Percentiles rank a stretch among this genome's conserved stretches.
phyloP scores from a whole-genome alignment of 2,329 filamentous ascomycete species.

The Pseudogymnoascus pannorum region DNA sequence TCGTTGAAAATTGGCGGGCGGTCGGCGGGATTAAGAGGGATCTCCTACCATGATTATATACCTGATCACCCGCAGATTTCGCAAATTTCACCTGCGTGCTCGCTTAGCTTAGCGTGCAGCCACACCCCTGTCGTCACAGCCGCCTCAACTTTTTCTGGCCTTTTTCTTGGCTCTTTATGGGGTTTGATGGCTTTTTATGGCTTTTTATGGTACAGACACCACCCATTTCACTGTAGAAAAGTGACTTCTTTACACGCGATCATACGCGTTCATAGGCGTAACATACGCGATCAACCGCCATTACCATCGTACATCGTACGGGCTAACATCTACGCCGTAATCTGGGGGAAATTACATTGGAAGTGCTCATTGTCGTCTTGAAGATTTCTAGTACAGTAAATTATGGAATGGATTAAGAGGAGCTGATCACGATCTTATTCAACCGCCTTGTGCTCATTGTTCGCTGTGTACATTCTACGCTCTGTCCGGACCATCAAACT shows the following conservation, averaged over 20 bases:
- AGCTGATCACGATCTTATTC: background rate
- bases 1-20: constrained; percentile 8
- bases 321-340: background rate
- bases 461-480: background rate
- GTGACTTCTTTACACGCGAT: background rate
- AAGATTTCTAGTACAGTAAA: background rate
- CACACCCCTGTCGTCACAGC: constrained; percentile 10
- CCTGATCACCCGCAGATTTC: constrained; percentile 9
- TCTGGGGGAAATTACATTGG: background rate
- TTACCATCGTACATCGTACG: background rate
- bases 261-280: background rate
- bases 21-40: constrained; percentile 6
- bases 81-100: constrained; percentile 9
- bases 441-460: background rate
- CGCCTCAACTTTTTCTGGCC: constrained; percentile 1
- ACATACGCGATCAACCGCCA: background rate
- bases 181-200: background rate
- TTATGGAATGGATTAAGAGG: background rate
- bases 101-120: constrained; percentile 9
- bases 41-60: constrained; percentile 8
- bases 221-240: no score
- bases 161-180: background rate
- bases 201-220: no score
- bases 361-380: background rate
- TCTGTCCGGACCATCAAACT: background rate